phyloP scores from a whole-genome alignment of 2,329 filamentous ascomycete genomes.

The Apiospora arundinis region DNA sequence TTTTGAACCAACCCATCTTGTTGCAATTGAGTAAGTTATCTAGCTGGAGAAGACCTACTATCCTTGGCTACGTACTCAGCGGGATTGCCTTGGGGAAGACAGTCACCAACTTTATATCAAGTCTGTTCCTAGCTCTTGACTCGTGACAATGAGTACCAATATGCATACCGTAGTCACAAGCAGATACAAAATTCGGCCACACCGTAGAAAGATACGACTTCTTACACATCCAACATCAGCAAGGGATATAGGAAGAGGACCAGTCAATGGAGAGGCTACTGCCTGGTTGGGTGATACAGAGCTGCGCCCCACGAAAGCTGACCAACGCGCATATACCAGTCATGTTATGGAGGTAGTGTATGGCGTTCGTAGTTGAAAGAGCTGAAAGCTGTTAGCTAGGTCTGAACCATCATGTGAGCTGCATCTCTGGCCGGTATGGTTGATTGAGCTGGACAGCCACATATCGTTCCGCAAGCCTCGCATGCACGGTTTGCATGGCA shows the following conservation, averaged over 20 bases:
- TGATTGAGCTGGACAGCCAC: background rate
- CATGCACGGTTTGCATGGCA: background rate
- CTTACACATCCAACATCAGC: slow-evolving; percentile 2
- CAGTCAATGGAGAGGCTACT: background rate
- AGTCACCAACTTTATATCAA: background rate
- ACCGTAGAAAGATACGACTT: background rate
- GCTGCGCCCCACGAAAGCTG: background rate
- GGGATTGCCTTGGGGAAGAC: background rate
- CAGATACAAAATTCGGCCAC: background rate
- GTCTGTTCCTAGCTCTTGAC: background rate
- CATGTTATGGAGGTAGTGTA: background rate
- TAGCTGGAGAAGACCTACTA: background rate
- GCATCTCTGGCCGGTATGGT: background rate
- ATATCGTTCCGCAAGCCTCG: background rate
- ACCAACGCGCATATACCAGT: background rate
- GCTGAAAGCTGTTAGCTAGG: background rate
- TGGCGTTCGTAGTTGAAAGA: background rate
- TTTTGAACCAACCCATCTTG: slow-evolving; percentile 28
- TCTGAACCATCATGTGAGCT: background rate
- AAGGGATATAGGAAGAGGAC: background rate
- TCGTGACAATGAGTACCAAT: background rate
- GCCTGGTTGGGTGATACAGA: background rate
- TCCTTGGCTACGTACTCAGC: background rate
- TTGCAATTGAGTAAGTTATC: background rate
- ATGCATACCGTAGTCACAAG: background rate